These are phyloP conservation scores for Berkeleyomyces rouxiae DNA, from an alignment of 2,329 filamentous ascomycete genomes.

Conservation along the genomic window DNA sequence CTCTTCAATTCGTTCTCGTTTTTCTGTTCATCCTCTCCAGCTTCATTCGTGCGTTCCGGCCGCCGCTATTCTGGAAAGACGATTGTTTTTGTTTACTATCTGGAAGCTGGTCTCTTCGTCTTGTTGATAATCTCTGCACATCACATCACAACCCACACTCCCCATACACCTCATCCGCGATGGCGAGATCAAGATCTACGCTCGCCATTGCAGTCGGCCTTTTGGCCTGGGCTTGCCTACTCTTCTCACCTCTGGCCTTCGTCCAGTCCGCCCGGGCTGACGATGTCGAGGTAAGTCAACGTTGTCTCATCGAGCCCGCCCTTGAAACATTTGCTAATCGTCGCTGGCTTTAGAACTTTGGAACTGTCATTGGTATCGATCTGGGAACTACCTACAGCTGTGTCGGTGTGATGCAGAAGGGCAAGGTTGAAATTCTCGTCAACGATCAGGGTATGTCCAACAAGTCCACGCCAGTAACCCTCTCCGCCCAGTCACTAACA, in stretches of 20 bases:
- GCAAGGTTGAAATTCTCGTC: slow-evolving; percentile 87
- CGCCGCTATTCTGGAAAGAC: background rate
- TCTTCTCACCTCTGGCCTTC: slow-evolving; percentile 77
- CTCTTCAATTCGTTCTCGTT: slow-evolving; percentile 15
- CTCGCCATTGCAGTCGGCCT: slow-evolving; percentile 71
- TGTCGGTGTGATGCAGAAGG: slow-evolving; percentile 90
- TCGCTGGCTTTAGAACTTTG: slow-evolving; percentile 37
- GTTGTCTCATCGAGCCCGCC: background rate
- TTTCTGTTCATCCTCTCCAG: slow-evolving; percentile 15
- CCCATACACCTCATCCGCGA: slow-evolving; percentile 19
- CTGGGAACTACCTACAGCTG: slow-evolving; percentile 79
- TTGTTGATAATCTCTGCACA: slow-evolving; percentile 5
- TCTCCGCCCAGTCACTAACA: background rate
- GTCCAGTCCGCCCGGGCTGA: slow-evolving; percentile 60
- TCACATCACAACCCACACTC: slow-evolving; percentile 11
- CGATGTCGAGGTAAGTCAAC: slow-evolving; percentile 37
- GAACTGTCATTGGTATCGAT: slow-evolving; percentile 89
- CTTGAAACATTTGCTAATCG: background rate
- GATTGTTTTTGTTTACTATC: background rate
- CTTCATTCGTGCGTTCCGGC: slow-evolving; percentile 9
- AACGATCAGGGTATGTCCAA: slow-evolving; percentile 54
- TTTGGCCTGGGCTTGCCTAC: slow-evolving; percentile 77
- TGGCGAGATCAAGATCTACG: slow-evolving; percentile 46
- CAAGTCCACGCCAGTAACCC: background rate
- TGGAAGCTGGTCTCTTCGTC: slow-evolving; percentile 15